These are phyloP conservation scores for Spergularia marina DNA, from an alignment of 148 eudicot species.

Conservation along the genomic window DNA sequence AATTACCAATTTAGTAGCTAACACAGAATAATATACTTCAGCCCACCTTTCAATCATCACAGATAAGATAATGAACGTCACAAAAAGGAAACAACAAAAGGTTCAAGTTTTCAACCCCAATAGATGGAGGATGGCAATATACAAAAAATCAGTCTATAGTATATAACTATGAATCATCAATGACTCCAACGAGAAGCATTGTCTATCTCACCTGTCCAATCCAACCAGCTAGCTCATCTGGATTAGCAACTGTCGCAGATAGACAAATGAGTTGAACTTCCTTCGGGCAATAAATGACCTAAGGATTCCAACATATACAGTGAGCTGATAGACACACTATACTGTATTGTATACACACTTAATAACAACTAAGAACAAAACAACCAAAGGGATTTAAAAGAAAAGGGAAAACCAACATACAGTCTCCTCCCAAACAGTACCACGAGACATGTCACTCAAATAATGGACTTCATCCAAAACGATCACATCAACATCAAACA, in stretches of 20 bases:
- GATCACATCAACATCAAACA: conserved; percentile 83
- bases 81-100: background rate
- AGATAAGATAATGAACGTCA: background rate
- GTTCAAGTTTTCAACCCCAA: conserved; percentile 1
- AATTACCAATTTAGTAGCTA: conserved; percentile 5
- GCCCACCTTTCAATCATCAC: background rate
- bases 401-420: conserved; percentile 44
- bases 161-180: background rate
- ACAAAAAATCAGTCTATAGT: background rate
- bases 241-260: conserved; percentile 97
- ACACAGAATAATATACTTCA: conserved; percentile 3
- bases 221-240: conserved; percentile 99
- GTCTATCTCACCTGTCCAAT: conserved; percentile 68
- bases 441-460: conserved; percentile 93
- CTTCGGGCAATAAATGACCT: conserved; percentile 98
- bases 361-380: background rate
- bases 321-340: conserved; percentile 2
- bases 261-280: conserved; percentile 97
- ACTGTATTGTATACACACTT: background rate
- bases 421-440: conserved; percentile 99
- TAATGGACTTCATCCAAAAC: conserved; percentile 99
- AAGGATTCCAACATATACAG: conserved; percentile 8
- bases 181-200: conserved; percentile 1
- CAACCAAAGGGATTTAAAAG: background rate
- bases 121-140: background rate